These are phyloP conservation scores for Ophiostoma sp. DNA, from an alignment of 2,329 filamentous ascomycete species.

Conservation along the genomic window DNA sequence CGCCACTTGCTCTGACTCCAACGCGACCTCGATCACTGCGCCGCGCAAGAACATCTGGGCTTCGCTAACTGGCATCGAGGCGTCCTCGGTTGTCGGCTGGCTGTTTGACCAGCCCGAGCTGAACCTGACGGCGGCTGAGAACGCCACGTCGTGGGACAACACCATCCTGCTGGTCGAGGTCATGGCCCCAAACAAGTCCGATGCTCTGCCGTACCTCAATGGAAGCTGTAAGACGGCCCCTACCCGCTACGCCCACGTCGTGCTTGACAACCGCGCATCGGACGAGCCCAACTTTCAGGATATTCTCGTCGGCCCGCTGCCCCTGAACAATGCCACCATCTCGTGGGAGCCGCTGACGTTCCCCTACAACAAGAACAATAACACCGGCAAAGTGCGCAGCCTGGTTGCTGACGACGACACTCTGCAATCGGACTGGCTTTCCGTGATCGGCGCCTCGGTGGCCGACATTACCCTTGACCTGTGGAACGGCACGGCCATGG, in stretches of 20 bases:
- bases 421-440: conserved; percentile 34
- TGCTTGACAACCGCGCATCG: conserved; percentile 38
- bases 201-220: conserved; percentile 42
- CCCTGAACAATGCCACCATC: conserved; percentile 38
- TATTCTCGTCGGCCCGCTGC: conserved; percentile 46
- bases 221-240: conserved; percentile 32
- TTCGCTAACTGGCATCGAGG: conserved; percentile 36
- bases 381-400: conserved; percentile 38
- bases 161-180: conserved; percentile 36
- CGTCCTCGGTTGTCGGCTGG: conserved; percentile 37
- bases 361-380: conserved; percentile 38
- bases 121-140: conserved; percentile 36
- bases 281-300: conserved; percentile 39
- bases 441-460: conserved; percentile 32
- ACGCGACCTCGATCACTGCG: conserved; percentile 30
- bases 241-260: conserved; percentile 40
- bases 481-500: conserved; percentile 37
- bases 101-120: conserved; percentile 37
- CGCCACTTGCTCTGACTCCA: conserved; percentile 22
- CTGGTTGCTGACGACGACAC: conserved; percentile 35
- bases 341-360: conserved; percentile 39
- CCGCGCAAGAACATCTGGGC: conserved; percentile 41
- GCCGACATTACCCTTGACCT: conserved; percentile 43
- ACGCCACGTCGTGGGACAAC: conserved; percentile 37
- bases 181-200: conserved; percentile 46